These are phyloP conservation scores for Lipomyces anomalus DNA, from an alignment of 805 yeast species.

Conservation along the genomic window DNA sequence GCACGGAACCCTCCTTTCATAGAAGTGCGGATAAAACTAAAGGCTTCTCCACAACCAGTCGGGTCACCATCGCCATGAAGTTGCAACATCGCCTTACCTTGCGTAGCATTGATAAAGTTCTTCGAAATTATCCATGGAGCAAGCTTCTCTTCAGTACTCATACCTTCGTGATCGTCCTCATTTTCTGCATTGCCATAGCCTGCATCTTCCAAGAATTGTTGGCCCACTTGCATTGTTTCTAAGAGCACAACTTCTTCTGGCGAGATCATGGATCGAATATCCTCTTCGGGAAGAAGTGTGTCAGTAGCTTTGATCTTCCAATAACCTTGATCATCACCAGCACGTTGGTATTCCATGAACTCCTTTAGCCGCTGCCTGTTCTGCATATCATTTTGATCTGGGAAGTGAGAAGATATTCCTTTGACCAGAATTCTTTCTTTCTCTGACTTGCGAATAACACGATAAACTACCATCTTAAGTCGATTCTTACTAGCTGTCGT, in stretches of 20 bases:
- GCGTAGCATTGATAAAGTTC: constrained; percentile 88
- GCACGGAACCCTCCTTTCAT: constrained; percentile 87
- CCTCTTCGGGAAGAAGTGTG: constrained; percentile 67
- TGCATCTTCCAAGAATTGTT: constrained; percentile 76
- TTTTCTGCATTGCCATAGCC: constrained; percentile 46
- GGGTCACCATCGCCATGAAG: constrained; percentile 94
- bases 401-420: constrained; percentile 87
- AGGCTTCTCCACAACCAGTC: constrained; percentile 82
- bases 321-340: constrained; percentile 88
- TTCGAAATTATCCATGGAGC: constrained; percentile 94
- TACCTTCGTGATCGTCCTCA: constrained; percentile 39
- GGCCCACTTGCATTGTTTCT: constrained; percentile 93
- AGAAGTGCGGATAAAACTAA: constrained; percentile 80
- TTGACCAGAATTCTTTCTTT: constrained; percentile 72
- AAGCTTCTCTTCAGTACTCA: constrained; percentile 70
- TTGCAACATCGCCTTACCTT: constrained; percentile 94
- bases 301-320: constrained; percentile 80
- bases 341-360: constrained; percentile 94
- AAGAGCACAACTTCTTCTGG: constrained; percentile 87
- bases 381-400: constrained; percentile 96
- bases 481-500: constrained; percentile 89
- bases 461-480: constrained; percentile 85
- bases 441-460: constrained; percentile 72
- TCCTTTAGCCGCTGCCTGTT: constrained; percentile 92
- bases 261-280: constrained; percentile 70